Evolutionary conservation across 805 yeast genomes (phyloP).

Genomic region (Brettanomyces sp.): DNA sequence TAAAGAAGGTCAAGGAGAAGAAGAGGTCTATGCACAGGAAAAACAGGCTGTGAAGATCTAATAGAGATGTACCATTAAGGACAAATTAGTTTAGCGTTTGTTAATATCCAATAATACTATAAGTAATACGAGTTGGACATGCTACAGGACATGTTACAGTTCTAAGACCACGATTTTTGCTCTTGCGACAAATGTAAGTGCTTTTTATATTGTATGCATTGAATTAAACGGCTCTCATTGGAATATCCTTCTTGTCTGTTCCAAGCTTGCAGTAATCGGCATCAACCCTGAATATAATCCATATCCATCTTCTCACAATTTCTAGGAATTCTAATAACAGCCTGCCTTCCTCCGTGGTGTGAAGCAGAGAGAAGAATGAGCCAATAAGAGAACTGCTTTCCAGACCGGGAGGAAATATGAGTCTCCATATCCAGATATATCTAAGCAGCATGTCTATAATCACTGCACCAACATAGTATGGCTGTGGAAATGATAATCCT

Average conservation of each 20-base stretch:
- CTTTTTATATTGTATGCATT: no score
- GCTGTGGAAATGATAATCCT: conserved; percentile 21
- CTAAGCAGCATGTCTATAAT: conserved; percentile 55
- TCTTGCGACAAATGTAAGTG: no score
- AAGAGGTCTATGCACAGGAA: conserved; percentile 18
- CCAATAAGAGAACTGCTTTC: conserved; percentile 5
- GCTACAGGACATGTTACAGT: no score
- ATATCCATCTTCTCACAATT: conserved; percentile 73
- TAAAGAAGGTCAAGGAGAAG: conserved; percentile 38
- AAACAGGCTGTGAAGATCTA: conserved; percentile 20
- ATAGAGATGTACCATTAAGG: conserved; percentile 13
- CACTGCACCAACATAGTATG: conserved; percentile 49
- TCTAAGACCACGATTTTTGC: no score
- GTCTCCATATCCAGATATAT: conserved; percentile 65
- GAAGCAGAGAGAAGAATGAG: conserved; percentile 16
- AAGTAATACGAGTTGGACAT: no score
- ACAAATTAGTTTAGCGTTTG: background rate
- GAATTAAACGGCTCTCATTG: background rate
- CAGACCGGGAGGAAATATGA: conserved; percentile 9
- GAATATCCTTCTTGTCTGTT: background rate
- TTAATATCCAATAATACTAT: no score
- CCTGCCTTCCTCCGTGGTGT: conserved; percentile 47
- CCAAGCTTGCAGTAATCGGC: conserved; percentile 42
- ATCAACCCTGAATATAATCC: conserved; percentile 83
- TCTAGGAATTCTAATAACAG: conserved; percentile 67